Evolutionary conservation across 805 yeast species (phyloP).

Genomic region (Teunomyces lycoperdinae): DNA sequence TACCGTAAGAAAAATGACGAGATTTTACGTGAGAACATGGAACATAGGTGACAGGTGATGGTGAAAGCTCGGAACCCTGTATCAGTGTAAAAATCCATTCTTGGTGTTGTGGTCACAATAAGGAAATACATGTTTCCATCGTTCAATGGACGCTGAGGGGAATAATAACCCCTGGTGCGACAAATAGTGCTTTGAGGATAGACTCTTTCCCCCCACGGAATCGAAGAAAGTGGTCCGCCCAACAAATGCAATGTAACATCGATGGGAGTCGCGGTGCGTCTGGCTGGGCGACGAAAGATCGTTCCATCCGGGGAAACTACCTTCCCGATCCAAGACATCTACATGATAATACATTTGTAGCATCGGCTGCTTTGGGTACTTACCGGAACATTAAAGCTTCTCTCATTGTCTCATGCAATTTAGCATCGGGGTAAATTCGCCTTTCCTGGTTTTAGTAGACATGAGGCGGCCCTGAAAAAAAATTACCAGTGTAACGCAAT

Average conservation of each 20-base stretch:
- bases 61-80: too few species aligned
- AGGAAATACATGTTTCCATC: neutral
- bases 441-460: too few species aligned
- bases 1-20: neutral
- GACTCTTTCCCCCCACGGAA: neutral
- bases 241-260: conserved; percentile 3
- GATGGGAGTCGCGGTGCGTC: neutral
- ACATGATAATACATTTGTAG: too few species aligned
- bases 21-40: neutral
- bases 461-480: neutral
- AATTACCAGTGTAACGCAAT: neutral
- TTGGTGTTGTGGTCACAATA: too few species aligned
- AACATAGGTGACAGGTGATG: neutral
- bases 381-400: too few species aligned
- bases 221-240: neutral
- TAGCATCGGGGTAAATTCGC: too few species aligned
- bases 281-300: neutral
- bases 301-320: neutral
- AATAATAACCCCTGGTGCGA: neutral
- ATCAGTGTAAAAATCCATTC: too few species aligned
- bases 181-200: neutral
- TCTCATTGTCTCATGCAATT: too few species aligned
- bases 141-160: neutral
- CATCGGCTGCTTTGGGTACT: too few species aligned
- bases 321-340: neutral